phyloP scores from a whole-genome alignment of 1,139 yeast genomes.

The Geotrichum reessii region DNA sequence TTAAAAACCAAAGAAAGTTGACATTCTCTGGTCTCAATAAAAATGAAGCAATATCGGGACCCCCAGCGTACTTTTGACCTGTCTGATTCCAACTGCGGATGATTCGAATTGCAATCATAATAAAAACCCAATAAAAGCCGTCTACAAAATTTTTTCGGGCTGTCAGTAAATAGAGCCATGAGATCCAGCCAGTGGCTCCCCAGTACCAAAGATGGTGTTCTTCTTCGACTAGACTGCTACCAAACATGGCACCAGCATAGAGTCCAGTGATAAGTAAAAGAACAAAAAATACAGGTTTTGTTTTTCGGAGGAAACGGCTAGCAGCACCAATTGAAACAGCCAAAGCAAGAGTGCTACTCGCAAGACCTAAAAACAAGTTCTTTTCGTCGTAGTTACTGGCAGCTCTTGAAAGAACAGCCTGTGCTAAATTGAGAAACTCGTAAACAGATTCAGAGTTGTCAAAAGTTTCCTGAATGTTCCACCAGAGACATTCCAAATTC shows the following conservation, averaged over 20 bases:
- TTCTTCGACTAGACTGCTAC: constrained; percentile 91
- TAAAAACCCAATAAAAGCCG: constrained; percentile 32
- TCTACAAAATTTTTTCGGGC: constrained; percentile 26
- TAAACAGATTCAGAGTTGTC: constrained; percentile 7
- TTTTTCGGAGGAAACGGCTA: constrained; percentile 15
- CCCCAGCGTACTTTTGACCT: constrained; percentile 72
- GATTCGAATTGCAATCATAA: constrained; percentile 48
- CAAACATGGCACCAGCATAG: constrained; percentile 64
- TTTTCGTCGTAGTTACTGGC: constrained; percentile 68
- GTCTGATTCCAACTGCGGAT: constrained; percentile 85
- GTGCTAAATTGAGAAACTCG: constrained; percentile 32
- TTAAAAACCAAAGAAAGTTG: constrained; percentile 47
- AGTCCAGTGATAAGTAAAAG: constrained; percentile 38
- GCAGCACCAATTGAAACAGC: constrained; percentile 19
- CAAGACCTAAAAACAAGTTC: constrained; percentile 40
- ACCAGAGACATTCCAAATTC: constrained; percentile 25
- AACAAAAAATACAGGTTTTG: constrained; percentile 24
- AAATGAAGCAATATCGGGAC: constrained; percentile 41
- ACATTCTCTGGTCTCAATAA: constrained; percentile 18
- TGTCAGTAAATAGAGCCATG: constrained; percentile 30
- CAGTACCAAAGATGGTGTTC: constrained; percentile 98
- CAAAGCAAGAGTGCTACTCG: constrained; percentile 1
- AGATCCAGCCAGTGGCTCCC: constrained; percentile 43
- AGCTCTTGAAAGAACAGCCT: constrained; percentile 52
- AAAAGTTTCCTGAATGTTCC: constrained; percentile 16